Conservation (phyloP, 176 grass and related monocot species). For the Carex parvula region DNA sequence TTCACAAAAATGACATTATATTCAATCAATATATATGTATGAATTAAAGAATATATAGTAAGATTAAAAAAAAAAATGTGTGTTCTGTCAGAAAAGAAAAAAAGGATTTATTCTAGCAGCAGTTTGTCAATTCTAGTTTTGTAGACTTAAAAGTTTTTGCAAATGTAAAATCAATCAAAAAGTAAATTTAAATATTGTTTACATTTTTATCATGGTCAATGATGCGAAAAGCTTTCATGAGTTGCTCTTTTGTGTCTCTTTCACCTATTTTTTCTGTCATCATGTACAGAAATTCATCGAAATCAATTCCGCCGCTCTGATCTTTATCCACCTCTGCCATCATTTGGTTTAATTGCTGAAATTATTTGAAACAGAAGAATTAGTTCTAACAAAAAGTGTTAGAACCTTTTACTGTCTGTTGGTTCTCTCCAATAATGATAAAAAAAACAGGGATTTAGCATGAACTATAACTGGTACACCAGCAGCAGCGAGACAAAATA, state of each 20-base stretch:
- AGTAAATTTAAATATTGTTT: background rate
- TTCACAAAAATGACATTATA: background rate
- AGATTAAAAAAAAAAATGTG: background rate
- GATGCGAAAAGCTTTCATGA: conserved; percentile 64
- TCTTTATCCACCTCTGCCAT: conserved; percentile 88
- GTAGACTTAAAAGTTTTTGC: background rate
- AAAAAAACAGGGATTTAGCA: background rate
- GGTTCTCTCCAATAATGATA: background rate
- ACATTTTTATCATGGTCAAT: conserved; percentile 80
- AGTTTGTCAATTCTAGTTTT: background rate
- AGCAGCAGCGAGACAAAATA: background rate
- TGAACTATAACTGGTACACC: background rate
- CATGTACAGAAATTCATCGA: conserved; percentile 83
- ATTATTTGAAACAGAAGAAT: background rate
- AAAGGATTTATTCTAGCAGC: background rate
- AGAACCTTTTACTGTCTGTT: background rate
- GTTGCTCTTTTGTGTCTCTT: conserved; percentile 60
- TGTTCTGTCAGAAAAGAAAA: background rate
- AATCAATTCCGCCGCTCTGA: conserved; percentile 71
- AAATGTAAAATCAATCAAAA: background rate
- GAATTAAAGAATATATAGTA: background rate
- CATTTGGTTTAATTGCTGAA: conserved; percentile 74
- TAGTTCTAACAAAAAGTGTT: background rate
- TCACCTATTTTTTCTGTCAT: conserved; percentile 82
- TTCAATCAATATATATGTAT: background rate